Base-by-base conservation (phyloP, 352 stramenopile species). In the Pythium rishiriense region DNA sequence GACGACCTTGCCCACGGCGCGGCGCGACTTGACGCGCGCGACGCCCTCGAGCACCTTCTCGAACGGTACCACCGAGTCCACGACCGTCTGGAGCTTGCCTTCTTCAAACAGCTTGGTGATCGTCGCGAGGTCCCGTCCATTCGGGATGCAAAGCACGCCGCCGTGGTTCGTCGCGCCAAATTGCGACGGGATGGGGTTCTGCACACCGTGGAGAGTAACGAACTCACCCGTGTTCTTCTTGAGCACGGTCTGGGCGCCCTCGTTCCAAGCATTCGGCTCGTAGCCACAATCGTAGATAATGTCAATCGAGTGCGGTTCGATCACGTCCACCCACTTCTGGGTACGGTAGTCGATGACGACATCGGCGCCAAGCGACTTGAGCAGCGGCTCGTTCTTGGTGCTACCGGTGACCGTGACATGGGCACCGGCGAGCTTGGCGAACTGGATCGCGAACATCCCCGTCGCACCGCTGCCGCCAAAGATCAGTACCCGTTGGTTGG, bases 51-150 rank as follows among this genome's bases (percentile, higher is more conserved):
- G 14, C 3, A 74, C 58, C 31, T 76, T 71, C 42, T 85, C 66
- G 22, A 91, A 82, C 46, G 66, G 55, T 43, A 82, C 75, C 4
- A 81, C 65, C 35, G 64, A 68, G 60, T 78, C 72, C 17, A 85
- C 74, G 1, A 63, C 31, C 29, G 69, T 49, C 28, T 76, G 72
- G 8, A 78, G 26, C 50, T 79, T 70, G 12, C 69, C 68, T 9
- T 15, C 57, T 54, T 85, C 59, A 6, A 91, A 57, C 21, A 81
- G 69, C 41, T 63, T 66, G 2, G 66, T 54, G 41, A 91, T 73
- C 39, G 66, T 55, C 19, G 71, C 54, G 41, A 87, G 68, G 47
- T 75, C 62, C 24, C 22, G n/a, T 25, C 64, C 66, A 11, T 37
- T 56, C 19, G 75, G 50, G 37, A 68, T 19, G 15, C 48, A 17